These are phyloP conservation scores for Cyclotella choctawhatcheeana DNA, from an alignment of 108 stramenopile genomes.

Conservation along the genomic window DNA sequence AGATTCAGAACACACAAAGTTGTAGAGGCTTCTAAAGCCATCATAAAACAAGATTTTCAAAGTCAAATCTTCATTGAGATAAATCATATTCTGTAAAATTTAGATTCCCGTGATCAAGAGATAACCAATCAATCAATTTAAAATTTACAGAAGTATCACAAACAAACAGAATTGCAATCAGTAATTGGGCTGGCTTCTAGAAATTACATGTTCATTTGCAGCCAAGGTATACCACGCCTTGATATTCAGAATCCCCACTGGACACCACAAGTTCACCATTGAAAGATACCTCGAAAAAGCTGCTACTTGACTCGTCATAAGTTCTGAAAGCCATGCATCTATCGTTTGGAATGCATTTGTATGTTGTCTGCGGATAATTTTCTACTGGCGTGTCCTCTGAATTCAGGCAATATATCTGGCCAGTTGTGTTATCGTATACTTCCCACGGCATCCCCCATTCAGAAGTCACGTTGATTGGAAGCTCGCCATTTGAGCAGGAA, in stretches of 20 bases:
- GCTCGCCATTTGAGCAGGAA: neutral
- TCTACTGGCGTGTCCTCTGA: constrained; percentile 1
- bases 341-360: neutral
- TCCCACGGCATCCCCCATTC: constrained; percentile 9
- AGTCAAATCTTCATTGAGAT: too few relatives aligned
- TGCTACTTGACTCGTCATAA: constrained; percentile 8
- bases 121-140: too few relatives aligned
- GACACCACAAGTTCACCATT: neutral
- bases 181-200: too few relatives aligned
- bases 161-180: too few relatives aligned
- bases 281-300: neutral
- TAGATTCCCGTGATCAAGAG: too few relatives aligned
- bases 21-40: too few relatives aligned
- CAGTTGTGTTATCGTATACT: neutral
- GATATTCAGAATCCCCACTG: neutral
- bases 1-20: too few relatives aligned
- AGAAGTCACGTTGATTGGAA: neutral
- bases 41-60: too few relatives aligned
- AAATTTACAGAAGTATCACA: too few relatives aligned
- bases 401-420: constrained; percentile 3
- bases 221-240: constrained; percentile 6
- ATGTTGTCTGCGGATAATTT: constrained; percentile 1
- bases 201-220: too few relatives aligned
- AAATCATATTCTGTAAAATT: too few relatives aligned
- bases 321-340: constrained; percentile 1